These are phyloP conservation scores for Fulvia fulva DNA, from an alignment of 2,329 filamentous ascomycete genomes.

Conservation along the genomic window DNA sequence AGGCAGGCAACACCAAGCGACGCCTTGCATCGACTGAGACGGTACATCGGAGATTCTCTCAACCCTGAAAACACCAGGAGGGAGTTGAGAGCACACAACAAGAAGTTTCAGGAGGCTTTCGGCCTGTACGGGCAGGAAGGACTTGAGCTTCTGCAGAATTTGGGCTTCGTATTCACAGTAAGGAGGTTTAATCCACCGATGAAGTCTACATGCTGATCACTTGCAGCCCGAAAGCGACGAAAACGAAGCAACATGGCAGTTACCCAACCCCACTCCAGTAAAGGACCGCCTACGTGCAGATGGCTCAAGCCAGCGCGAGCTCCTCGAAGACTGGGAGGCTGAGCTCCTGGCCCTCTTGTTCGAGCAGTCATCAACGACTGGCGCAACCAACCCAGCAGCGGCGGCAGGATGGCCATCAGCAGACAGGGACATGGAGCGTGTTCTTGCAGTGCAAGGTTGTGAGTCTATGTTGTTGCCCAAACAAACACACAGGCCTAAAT, in stretches of 20 bases:
- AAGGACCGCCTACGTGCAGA: slow-evolving; percentile 22
- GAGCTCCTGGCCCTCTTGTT: slow-evolving; percentile 55
- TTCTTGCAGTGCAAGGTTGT: slow-evolving; percentile 34
- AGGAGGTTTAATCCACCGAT: slow-evolving; percentile 3
- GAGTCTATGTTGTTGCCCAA: slow-evolving; percentile 10
- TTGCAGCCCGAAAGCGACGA: slow-evolving; percentile 10
- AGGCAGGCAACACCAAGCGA: slow-evolving; percentile 50
- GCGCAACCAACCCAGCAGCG: slow-evolving; percentile 26
- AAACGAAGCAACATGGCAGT: slow-evolving; percentile 22
- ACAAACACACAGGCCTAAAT: slow-evolving; percentile 6
- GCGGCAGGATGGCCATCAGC: slow-evolving; percentile 30
- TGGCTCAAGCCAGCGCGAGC: slow-evolving; percentile 31
- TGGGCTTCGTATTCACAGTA: slow-evolving; percentile 51
- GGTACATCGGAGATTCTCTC: slow-evolving; percentile 59
- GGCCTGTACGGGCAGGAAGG: slow-evolving; percentile 52
- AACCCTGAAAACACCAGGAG: slow-evolving; percentile 48
- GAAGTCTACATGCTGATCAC: neutral
- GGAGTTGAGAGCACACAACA: slow-evolving; percentile 57
- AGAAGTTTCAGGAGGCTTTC: slow-evolving; percentile 61
- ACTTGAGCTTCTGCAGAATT: slow-evolving; percentile 51
- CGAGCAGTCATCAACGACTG: slow-evolving; percentile 28
- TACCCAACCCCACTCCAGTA: slow-evolving; percentile 26
- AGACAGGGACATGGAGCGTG: slow-evolving; percentile 32
- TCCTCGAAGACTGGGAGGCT: slow-evolving; percentile 57
- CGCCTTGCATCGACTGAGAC: slow-evolving; percentile 54